phyloP scores from a whole-genome alignment of 768 basidiomycete genomes.

The Tephrocybe sp. region DNA sequence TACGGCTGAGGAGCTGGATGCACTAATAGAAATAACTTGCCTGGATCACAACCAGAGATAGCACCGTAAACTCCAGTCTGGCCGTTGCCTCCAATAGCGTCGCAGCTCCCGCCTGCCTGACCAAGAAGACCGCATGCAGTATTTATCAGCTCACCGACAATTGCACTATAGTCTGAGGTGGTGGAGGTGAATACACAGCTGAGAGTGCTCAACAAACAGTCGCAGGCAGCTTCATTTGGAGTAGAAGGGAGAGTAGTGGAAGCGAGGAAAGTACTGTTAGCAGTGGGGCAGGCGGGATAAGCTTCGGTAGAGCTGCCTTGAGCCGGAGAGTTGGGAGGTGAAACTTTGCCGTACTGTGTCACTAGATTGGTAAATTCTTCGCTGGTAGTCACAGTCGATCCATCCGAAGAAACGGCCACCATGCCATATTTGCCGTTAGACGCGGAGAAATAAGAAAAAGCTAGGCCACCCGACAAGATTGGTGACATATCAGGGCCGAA shows the following conservation, averaged over 20 bases:
- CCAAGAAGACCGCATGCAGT: slow-evolving; percentile 77
- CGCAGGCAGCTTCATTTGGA: slow-evolving; percentile 75
- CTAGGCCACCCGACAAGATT: slow-evolving; percentile 87
- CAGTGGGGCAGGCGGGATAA: slow-evolving; percentile 64
- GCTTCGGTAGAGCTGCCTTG: slow-evolving; percentile 36
- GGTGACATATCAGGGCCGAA: slow-evolving; percentile 73
- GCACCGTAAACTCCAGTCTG: slow-evolving; percentile 72
- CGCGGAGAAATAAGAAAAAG: slow-evolving; percentile 90
- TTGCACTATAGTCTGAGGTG: slow-evolving; percentile 55
- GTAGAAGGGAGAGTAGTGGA: slow-evolving; percentile 77
- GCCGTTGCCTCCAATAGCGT: slow-evolving; percentile 71
- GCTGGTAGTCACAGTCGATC: slow-evolving; percentile 61
- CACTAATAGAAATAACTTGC: slow-evolving; percentile 35
- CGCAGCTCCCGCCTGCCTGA: slow-evolving; percentile 56
- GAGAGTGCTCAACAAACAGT: slow-evolving; percentile 65
- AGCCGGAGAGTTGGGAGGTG: slow-evolving; percentile 61
- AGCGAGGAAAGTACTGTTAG: slow-evolving; percentile 57
- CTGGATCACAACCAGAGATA: slow-evolving; percentile 76
- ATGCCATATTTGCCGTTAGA: slow-evolving; percentile 81
- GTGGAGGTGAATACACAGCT: slow-evolving; percentile 72
- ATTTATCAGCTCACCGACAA: slow-evolving; percentile 61
- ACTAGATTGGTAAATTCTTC: slow-evolving; percentile 68
- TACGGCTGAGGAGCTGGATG: slow-evolving; percentile 4
- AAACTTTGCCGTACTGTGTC: slow-evolving; percentile 55
- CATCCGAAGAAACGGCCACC: slow-evolving; percentile 70